These are phyloP conservation scores for Aspergillus heteromorphus DNA, from an alignment of 495 filamentous ascomycete species.

Conservation along the genomic window DNA sequence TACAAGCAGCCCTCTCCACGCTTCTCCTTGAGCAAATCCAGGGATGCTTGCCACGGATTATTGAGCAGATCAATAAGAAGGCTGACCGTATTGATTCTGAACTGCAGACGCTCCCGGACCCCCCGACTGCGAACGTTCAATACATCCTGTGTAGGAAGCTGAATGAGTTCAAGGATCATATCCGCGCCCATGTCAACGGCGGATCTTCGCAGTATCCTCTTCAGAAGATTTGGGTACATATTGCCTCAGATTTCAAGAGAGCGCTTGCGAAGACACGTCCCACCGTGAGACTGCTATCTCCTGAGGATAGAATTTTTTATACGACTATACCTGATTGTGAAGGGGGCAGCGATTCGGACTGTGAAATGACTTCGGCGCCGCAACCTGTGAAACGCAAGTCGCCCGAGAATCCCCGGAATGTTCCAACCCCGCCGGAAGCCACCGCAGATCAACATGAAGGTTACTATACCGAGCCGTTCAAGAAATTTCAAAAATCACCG, in stretches of 20 bases:
- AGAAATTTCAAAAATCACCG: conserved; percentile 6
- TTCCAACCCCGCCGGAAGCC: background rate
- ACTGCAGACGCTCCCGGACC: conserved; percentile 49
- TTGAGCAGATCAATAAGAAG: conserved; percentile 49
- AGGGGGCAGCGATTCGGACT: conserved; percentile 23
- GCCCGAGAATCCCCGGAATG: background rate
- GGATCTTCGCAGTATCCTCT: conserved; percentile 26
- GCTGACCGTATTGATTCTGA: conserved; percentile 41
- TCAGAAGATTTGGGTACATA: conserved; percentile 31
- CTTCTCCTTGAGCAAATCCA: conserved; percentile 54
- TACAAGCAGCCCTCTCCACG: conserved; percentile 50
- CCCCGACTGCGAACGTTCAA: conserved; percentile 39
- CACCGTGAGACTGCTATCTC: conserved; percentile 19
- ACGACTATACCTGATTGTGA: background rate
- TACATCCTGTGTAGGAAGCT: conserved; percentile 34
- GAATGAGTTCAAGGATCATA: conserved; percentile 21
- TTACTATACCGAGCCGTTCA: conserved; percentile 16
- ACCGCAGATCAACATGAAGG: background rate
- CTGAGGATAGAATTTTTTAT: background rate
- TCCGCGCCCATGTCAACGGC: conserved; percentile 33
- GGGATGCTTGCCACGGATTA: conserved; percentile 54
- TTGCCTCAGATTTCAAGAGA: conserved; percentile 32
- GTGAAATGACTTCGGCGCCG: conserved; percentile 17
- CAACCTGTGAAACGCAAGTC: conserved; percentile 19
- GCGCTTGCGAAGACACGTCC: conserved; percentile 31